Evolutionary conservation across 1,284 basidiomycete genomes (phyloP).

Genomic region (Boletus sp.): DNA sequence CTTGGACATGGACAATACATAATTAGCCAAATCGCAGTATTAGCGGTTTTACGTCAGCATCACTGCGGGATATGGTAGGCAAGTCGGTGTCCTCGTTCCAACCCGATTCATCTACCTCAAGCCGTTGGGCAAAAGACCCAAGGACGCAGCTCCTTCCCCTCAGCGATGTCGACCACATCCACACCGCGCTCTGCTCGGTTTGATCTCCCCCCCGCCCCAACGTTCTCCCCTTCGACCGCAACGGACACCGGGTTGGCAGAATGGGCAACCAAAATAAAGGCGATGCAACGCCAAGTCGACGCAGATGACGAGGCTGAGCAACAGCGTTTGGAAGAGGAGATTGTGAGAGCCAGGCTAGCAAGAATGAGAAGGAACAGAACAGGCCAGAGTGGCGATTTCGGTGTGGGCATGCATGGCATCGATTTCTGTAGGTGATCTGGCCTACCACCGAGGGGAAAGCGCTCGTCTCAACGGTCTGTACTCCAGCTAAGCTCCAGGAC

Average conservation of each 20-base stretch:
- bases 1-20: not conserved
- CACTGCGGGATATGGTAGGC: not conserved
- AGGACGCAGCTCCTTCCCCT: not conserved
- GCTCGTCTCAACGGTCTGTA: slow-evolving; percentile 8
- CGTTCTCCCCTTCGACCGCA: slow-evolving; percentile 27
- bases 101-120: not conserved
- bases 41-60: slow-evolving; percentile 25
- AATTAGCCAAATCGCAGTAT: not conserved
- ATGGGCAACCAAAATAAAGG: slow-evolving; percentile 76
- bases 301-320: slow-evolving; percentile 74
- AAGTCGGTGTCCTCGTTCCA: not conserved
- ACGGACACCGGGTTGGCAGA: slow-evolving; percentile 65
- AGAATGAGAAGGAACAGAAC: slow-evolving; percentile 55
- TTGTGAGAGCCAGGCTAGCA: slow-evolving; percentile 64
- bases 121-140: not conserved
- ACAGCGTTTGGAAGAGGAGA: slow-evolving; percentile 70
- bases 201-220: slow-evolving; percentile 36
- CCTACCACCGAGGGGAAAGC: not conserved
- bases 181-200: slow-evolving; percentile 35
- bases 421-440: slow-evolving; percentile 32
- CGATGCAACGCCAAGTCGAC: slow-evolving; percentile 72
- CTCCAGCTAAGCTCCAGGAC: slow-evolving; percentile 27
- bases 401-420: slow-evolving; percentile 37
- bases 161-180: slow-evolving; percentile 25
- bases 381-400: slow-evolving; percentile 40